A percentile compares a stretch with the other conserved stretches of the same genome.
These are phyloP conservation scores for Nicotiana obtusifolia DNA, from an alignment of 257 asterid species.

Conservation along the genomic window DNA sequence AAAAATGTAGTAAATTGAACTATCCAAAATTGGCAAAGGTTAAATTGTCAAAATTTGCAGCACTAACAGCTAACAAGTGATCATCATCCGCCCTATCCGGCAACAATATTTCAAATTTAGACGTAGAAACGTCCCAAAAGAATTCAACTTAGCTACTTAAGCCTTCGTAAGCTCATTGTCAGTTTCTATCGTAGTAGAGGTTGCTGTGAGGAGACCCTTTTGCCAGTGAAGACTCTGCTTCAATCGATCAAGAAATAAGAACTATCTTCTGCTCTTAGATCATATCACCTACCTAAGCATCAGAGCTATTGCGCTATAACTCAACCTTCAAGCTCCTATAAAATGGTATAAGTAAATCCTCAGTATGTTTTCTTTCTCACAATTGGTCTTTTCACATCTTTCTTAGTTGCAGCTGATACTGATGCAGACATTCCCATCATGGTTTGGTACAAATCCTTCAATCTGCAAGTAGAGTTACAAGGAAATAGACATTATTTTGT, in stretches of 20 bases:
- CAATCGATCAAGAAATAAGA: not conserved
- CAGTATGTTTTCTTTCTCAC: constrained; percentile 65
- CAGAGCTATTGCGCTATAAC: not conserved
- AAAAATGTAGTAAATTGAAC: not conserved
- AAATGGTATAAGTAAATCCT: constrained; percentile 13
- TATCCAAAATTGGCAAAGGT: not conserved
- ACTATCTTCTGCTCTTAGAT: not conserved
- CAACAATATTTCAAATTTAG: not conserved
- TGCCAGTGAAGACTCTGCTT: not conserved
- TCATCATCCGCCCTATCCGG: not conserved
- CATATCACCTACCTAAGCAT: not conserved
- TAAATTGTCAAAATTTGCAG: constrained; percentile 1
- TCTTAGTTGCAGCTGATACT: constrained; percentile 44
- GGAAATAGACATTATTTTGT: not conserved
- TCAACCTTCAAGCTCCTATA: not conserved
- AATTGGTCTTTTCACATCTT: constrained; percentile 51
- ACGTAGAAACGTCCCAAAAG: too few relatives aligned
- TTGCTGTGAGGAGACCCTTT: not conserved
- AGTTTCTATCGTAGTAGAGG: not conserved
- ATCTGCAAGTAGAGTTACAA: constrained; percentile 29
- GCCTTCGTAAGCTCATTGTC: not conserved
- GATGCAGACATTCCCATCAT: constrained; percentile 29
- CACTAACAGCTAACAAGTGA: not conserved
- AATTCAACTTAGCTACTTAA: not conserved
- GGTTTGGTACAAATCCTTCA: constrained; percentile 68